Evolutionary conservation across 805 yeast genomes (phyloP).

Genomic region (Starmerella bombicola): DNA sequence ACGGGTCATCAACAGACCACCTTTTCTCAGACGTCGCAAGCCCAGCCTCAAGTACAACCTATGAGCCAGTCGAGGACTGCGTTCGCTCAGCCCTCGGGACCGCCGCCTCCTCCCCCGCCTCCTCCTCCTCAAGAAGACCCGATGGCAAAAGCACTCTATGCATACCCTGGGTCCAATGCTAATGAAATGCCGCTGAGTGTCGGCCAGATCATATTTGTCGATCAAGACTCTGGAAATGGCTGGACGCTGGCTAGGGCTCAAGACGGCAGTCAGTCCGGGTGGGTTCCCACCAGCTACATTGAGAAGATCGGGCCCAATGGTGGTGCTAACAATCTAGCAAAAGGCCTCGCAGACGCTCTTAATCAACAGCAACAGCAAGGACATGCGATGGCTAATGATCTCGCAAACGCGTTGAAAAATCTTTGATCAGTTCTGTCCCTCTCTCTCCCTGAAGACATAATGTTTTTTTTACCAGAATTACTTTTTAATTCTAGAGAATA

Average conservation of each 20-base stretch:
- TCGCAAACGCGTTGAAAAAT: slow-evolving; percentile 19
- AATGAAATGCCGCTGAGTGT: slow-evolving; percentile 66
- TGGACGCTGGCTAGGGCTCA: slow-evolving; percentile 84
- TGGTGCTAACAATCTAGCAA: slow-evolving; percentile 16
- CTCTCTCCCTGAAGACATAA: no score
- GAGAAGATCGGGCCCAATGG: slow-evolving; percentile 25
- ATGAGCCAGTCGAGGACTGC: slow-evolving; percentile 17
- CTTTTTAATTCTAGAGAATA: no score
- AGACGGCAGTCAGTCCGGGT: slow-evolving; percentile 74
- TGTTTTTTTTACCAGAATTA: no score
- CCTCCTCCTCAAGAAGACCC: slow-evolving; percentile 56
- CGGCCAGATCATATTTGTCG: slow-evolving; percentile 62
- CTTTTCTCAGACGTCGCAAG: slow-evolving; percentile 11
- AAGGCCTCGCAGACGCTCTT: slow-evolving; percentile 20
- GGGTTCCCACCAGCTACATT: slow-evolving; percentile 95
- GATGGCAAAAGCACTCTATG: slow-evolving; percentile 73
- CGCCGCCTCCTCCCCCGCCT: slow-evolving; percentile 41
- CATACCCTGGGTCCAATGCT: slow-evolving; percentile 78
- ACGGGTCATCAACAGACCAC: slow-evolving; percentile 17
- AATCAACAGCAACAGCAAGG: slow-evolving; percentile 22
- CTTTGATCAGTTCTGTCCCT: no score
- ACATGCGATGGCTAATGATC: slow-evolving; percentile 21
- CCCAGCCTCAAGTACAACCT: slow-evolving; percentile 4
- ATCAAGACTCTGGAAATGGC: slow-evolving; percentile 67
- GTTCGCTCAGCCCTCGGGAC: slow-evolving; percentile 4